Base-by-base conservation (phyloP, 306 rosid genomes). In the Medicago ruthenica region DNA sequence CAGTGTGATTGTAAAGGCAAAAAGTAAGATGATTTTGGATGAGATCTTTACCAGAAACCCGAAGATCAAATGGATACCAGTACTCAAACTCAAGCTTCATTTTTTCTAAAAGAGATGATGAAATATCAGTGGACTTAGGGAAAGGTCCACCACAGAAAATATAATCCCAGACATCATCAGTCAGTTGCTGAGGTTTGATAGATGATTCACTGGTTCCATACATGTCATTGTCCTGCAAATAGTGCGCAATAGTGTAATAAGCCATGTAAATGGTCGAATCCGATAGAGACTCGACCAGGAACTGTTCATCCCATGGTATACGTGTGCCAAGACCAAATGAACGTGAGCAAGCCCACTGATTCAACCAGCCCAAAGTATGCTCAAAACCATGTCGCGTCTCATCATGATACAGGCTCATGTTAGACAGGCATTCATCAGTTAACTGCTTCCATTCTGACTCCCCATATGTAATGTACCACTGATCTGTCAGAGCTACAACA, bases 261-360 rank as follows among this genome's bases (percentile, higher is more conserved):
- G 98, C 98, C 98, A 91, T 91, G 87, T 93, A 93, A 74, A 93
- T 87, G 47, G 97, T 93, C 69, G 98, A 93, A 84, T 93, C 98
- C 12, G 98, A 93, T 55, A 93, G 67, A 12, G 98, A 93, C 85
- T 93, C 98, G 2, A 93, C 97, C 24, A 93, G 79, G 77, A 61
- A 93, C 53, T 93, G 89, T 47, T 93, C 96, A 67, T 93, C 98
- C 97, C 97, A 93, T 3, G 98, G 98, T 62, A 93, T 93, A 64
- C 86, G 97, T 12, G 98, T 93, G 81, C 98, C 98, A 64, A 93
- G 91, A 54, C 98, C 97, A 82, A 93, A 93, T n/a, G 97, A 89
- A 27, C 98, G 82, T 60, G 98, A 93, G 80, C 98, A 93, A 48
- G 98, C 98, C 98, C 98, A 91, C 84, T 93, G 98, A 75, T 91